These are phyloP conservation scores for Hanseniaspora valbyensis DNA, from an alignment of 805 yeast species.

Conservation along the genomic window DNA sequence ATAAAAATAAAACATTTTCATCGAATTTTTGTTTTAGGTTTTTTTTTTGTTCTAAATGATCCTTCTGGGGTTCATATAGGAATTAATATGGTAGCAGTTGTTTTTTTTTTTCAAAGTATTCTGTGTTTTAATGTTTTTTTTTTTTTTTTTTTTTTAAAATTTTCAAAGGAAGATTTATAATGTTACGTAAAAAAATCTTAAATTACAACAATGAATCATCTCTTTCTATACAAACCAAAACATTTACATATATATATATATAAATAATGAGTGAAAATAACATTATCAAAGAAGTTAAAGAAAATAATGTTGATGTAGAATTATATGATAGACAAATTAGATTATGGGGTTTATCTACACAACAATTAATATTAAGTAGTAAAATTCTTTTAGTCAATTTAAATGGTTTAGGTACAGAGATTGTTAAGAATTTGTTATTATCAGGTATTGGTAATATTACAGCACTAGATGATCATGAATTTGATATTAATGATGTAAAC, in stretches of 20 bases:
- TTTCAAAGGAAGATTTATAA: too few species aligned
- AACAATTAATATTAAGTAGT: constrained; percentile 60
- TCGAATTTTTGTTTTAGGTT: background rate
- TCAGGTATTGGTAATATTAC: constrained; percentile 78
- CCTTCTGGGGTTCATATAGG: too few species aligned
- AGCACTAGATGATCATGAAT: constrained; percentile 53
- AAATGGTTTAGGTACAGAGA: constrained; percentile 71
- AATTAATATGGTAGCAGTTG: too few species aligned
- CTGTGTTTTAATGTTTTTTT: too few species aligned
- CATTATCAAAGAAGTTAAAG: too few species aligned
- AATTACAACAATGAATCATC: too few species aligned
- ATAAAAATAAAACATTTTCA: background rate
- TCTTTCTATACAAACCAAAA: too few species aligned
- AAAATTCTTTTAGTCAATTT: constrained; percentile 58
- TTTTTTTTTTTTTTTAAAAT: too few species aligned
- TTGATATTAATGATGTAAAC: constrained; percentile 42
- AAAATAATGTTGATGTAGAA: constrained; percentile 66
- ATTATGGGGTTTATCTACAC: constrained; percentile 94
- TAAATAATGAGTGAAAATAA: background rate
- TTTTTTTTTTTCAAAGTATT: too few species aligned
- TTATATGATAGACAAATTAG: constrained; percentile 90
- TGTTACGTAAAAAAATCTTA: too few species aligned
- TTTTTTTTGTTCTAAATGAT: too few species aligned
- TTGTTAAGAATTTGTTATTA: constrained; percentile 70
- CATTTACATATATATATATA: background rate